Conservation (phyloP, 1,284 basidiomycete species). For the Cryptococcus maquisensis region DNA sequence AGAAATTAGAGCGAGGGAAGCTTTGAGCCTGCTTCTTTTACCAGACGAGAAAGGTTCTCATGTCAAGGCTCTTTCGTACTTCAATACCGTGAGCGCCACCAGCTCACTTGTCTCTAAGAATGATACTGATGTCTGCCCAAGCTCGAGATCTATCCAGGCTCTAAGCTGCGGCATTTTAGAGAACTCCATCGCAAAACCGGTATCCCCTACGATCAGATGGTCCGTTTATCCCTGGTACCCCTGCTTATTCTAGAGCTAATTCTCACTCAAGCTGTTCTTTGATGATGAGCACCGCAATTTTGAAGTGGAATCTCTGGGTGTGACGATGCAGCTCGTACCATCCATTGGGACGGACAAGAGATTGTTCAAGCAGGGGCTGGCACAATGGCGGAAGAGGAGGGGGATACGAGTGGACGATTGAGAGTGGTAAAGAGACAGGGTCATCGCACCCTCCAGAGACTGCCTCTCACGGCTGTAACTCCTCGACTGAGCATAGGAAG, state of each 20-base stretch:
- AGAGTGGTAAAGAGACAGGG: background rate
- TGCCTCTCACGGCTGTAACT: background rate
- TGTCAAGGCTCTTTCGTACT: slow-evolving; percentile 61
- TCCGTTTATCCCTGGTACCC: slow-evolving; percentile 34
- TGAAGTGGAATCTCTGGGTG: slow-evolving; percentile 69
- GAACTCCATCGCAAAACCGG: slow-evolving; percentile 70
- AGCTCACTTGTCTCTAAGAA: background rate
- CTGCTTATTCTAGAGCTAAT: slow-evolving; percentile 4
- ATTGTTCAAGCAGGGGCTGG: slow-evolving; percentile 31
- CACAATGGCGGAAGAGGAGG: slow-evolving; percentile 31
- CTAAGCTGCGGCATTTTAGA: slow-evolving; percentile 76
- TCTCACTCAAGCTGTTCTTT: slow-evolving; percentile 61
- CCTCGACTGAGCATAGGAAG: no score
- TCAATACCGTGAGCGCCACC: slow-evolving; percentile 55
- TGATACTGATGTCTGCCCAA: slow-evolving; percentile 28
- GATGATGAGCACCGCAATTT: slow-evolving; percentile 74
- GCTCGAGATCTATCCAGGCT: slow-evolving; percentile 80
- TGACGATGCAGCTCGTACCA: slow-evolving; percentile 58
- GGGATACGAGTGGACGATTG: slow-evolving; percentile 8
- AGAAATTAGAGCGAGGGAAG: slow-evolving; percentile 63
- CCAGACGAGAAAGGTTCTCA: slow-evolving; percentile 53
- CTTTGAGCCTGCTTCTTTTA: slow-evolving; percentile 64
- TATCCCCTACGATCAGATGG: slow-evolving; percentile 80
- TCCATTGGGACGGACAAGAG: slow-evolving; percentile 29
- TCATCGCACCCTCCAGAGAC: no score